phyloP scores from a whole-genome alignment of 2,329 filamentous ascomycete species.

The Penicillium sp. region DNA sequence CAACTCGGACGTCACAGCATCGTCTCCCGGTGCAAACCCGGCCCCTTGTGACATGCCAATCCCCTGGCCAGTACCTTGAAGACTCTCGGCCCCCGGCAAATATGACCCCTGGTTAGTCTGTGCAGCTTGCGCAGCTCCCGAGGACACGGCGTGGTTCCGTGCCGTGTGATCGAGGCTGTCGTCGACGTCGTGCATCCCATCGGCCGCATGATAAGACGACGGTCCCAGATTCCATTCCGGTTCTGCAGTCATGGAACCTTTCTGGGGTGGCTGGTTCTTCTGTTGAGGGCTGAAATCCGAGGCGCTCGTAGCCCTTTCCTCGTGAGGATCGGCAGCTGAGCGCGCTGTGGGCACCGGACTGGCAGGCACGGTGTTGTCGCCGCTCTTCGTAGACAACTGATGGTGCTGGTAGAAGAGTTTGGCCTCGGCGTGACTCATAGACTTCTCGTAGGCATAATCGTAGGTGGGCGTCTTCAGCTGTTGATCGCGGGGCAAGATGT shows the following conservation, averaged over 20 bases:
- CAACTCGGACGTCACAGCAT: constrained; percentile 77
- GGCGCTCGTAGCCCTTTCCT: not conserved
- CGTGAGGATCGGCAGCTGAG: constrained; percentile 9
- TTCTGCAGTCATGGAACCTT: constrained; percentile 12
- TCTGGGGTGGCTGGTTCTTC: constrained; percentile 1
- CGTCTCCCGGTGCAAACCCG: constrained; percentile 66
- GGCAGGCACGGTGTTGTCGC: constrained; percentile 35
- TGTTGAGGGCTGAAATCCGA: constrained; percentile 3
- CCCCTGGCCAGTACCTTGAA: constrained; percentile 55
- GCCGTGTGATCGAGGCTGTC: constrained; percentile 43
- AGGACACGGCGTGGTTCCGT: constrained; percentile 48
- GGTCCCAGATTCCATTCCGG: constrained; percentile 12
- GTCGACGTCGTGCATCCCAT: constrained; percentile 1
- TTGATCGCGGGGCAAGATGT: constrained; percentile 38
- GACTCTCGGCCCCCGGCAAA: constrained; percentile 50
- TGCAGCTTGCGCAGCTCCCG: constrained; percentile 49
- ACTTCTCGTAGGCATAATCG: constrained; percentile 87
- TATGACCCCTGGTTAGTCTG: constrained; percentile 43
- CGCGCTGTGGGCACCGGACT: constrained; percentile 26
- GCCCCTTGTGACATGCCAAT: constrained; percentile 57
- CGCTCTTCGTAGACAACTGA: constrained; percentile 56
- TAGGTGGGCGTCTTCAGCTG: constrained; percentile 77
- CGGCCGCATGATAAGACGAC: constrained; percentile 4
- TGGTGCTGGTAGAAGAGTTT: constrained; percentile 94
- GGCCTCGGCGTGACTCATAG: constrained; percentile 88